A percentile compares a stretch with the other conserved stretches of the same genome.
Conservation (phyloP, 202 grass and related monocot species). For the Setaria viridis region DNA sequence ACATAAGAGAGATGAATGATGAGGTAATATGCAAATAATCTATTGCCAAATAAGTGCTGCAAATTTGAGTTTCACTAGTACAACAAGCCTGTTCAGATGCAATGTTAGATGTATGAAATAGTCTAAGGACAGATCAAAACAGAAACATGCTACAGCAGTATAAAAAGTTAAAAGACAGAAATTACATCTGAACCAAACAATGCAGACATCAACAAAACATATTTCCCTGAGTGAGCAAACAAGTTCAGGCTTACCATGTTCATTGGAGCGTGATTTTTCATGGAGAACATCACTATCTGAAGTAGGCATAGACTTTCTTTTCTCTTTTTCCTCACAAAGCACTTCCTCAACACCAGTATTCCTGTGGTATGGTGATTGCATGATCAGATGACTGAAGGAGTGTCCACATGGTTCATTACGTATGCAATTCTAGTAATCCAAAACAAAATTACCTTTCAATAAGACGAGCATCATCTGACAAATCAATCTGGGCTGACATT, state of each 20-base stretch:
- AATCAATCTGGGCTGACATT: not conserved
- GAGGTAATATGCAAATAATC: not conserved
- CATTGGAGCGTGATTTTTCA: not conserved
- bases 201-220: not conserved
- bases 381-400: slow-evolving; percentile 29
- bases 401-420: slow-evolving; percentile 5
- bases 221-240: not conserved
- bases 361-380: slow-evolving; percentile 33
- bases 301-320: slow-evolving; percentile 15
- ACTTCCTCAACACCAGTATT: slow-evolving; percentile 9
- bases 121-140: slow-evolving; percentile 2
- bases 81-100: slow-evolving; percentile 14
- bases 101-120: not conserved
- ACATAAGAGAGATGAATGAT: slow-evolving; percentile 1
- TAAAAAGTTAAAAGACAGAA: not conserved
- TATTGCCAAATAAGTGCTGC: not conserved
- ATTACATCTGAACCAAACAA: not conserved
- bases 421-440: slow-evolving; percentile 1
- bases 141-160: not conserved
- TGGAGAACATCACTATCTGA: slow-evolving; percentile 10
- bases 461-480: slow-evolving; percentile 9
- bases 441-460: slow-evolving; percentile 35
- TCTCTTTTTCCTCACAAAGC: slow-evolving; percentile 20
- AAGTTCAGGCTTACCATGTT: slow-evolving; percentile 40
- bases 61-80: not conserved